Evolutionary conservation across 2,329 filamentous ascomycete species (phyloP), one percentile per base, ranked within the genome.

Genomic region (Nemania sp.): DNA sequence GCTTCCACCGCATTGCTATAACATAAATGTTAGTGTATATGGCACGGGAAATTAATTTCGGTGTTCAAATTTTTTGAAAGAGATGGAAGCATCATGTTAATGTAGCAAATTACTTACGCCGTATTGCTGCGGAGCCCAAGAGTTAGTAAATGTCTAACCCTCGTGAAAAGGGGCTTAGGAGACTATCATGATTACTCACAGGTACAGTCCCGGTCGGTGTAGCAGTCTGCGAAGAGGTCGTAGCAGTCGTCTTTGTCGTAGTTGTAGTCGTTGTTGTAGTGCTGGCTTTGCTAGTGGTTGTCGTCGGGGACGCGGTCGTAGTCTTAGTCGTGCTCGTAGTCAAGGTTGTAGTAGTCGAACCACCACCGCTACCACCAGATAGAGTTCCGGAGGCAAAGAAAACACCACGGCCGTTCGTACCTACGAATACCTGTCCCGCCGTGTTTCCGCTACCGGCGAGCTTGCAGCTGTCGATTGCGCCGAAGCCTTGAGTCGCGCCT

Each of bases 341-440:
- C 22, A 52, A 51, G 7, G 64, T 58, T 18, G 61, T 47, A 2
- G 57, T 64, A 18, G 62, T 64, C 11, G 60, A 56, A 2, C 43
- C 15, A 15, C 65, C 53, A 13, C 29, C 41, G 4, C 53, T 47
- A 26, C 64, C 67, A 6, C 57, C 47, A n/a, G 41, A 49, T 13
- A 76, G 69, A 22, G 62, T 63, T 0, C 75, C 73, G 1, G 71
- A 73, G 18, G 77, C 80, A 64, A 78, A 81, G 62, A 85, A 78
- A 5, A 84, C 83, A 15, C 84, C 83, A 1, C 83, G 80, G 0
- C 84, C 84, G 62, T 86, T 85, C 1, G 84, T 86, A 0, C 84
- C 84, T 18, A 86, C 83, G 53, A 85, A 86, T 0, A 86, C 83
- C 60, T 82, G 77, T 1, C 80, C 80, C 2, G 80, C 79, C 7